These are phyloP conservation scores for Calonectria naviculata DNA, from an alignment of 2,329 filamentous ascomycete genomes.

Conservation along the genomic window DNA sequence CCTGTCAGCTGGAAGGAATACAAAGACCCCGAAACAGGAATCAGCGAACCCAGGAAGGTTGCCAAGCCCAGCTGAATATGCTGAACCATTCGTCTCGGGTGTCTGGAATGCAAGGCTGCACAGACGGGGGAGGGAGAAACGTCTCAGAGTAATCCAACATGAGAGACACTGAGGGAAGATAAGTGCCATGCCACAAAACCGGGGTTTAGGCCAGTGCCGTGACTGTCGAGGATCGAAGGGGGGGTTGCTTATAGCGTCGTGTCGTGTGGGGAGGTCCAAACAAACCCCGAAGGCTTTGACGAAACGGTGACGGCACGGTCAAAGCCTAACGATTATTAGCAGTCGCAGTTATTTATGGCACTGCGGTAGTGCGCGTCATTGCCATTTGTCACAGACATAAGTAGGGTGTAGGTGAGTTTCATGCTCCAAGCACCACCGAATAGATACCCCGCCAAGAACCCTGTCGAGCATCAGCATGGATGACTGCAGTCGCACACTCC, in stretches of 20 bases:
- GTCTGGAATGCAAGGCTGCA: slow-evolving; percentile 30
- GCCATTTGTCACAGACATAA: slow-evolving; percentile 6
- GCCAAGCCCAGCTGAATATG: slow-evolving; percentile 83
- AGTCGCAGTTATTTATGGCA: slow-evolving; percentile 4
- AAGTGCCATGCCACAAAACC: not conserved
- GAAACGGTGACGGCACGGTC: not conserved
- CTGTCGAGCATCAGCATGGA: not conserved
- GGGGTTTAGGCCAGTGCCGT: not conserved
- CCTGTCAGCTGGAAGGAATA: slow-evolving; percentile 97
- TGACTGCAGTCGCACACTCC: not conserved
- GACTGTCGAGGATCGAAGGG: not conserved
- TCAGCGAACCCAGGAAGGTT: slow-evolving; percentile 86
- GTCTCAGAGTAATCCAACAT: slow-evolving; percentile 26
- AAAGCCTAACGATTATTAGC: not conserved
- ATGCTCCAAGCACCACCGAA: slow-evolving; percentile 9
- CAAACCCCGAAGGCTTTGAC: not conserved
- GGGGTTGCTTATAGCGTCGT: not conserved
- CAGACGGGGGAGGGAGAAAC: slow-evolving; percentile 9
- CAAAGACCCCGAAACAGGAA: slow-evolving; percentile 82
- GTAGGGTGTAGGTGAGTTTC: slow-evolving; percentile 4
- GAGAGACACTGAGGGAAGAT: slow-evolving; percentile 1
- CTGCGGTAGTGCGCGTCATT: not conserved
- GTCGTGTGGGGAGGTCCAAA: not conserved
- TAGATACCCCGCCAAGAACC: slow-evolving; percentile 21
- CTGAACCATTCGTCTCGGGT: slow-evolving; percentile 10